Base-by-base conservation (phyloP, 306 rosid genomes). In the Astragalus glycyphyllos region DNA sequence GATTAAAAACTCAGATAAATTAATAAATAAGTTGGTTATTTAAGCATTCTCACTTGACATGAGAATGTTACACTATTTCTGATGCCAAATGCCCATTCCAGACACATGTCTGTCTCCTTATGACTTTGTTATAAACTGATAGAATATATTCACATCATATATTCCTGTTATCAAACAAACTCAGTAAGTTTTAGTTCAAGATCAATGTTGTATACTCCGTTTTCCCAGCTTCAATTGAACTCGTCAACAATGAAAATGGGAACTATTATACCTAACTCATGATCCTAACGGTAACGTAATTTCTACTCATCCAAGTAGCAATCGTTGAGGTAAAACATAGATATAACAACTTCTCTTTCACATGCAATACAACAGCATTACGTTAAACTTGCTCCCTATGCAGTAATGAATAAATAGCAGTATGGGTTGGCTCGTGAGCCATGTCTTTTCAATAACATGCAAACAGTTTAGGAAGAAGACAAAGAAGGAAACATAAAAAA, bases 71-170 rank as follows among this genome's bases (percentile, higher is more conserved):
- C 54, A 47, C 23, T 23, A 40, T 35, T 66, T 61, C 69, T 60
- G 37, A 54, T 65, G 47, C 11, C 57, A 68, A 44, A 29, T 42
- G 56, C 66, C 7, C 71, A 58, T 38, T 38, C 42, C 55, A 54
- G 38, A 79, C 32, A 37, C 59, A 62, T 40, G 68, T 37, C 14
- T 37, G 37, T 65, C 55, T 59, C 23, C 54, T 44, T 41, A 58
- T 6, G 49, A 71, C 13, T 12, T 49, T 56, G 50, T 74, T 35
- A 48, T 29, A 59, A 76, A 65, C 26, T 17, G 46, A 80, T 16
- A 83, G 46, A 68, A 63, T 51, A 23, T 8, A 63, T 35, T 69
- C 77, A 76, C 49, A 53, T 51, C 51, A 63, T 9, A 54, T 9
- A 57, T 40, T 67, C 80, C 23, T 13, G 65, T 32, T 49, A 49